Conservation (phyloP, 2,329 filamentous ascomycete genomes). For the Albophoma yamanashiensis region DNA sequence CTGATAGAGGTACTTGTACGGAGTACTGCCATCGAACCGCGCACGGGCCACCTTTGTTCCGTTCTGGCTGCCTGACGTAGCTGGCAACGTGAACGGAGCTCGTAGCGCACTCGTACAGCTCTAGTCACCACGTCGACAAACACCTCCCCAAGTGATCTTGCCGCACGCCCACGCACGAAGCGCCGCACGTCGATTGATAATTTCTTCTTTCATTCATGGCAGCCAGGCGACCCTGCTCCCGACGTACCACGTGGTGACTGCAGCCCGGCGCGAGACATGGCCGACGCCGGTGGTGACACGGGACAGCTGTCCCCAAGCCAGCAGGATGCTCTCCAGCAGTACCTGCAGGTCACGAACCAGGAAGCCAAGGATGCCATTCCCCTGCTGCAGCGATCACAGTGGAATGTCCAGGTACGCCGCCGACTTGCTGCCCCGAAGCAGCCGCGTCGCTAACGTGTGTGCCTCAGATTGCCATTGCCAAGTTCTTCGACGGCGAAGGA, state of each 20-base stretch:
- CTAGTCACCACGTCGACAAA: not conserved
- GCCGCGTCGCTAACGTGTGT: not conserved
- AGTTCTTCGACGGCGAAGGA: constrained; percentile 95
- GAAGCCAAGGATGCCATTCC: constrained; percentile 65
- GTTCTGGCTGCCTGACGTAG: not conserved
- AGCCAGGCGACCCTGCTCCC: not conserved
- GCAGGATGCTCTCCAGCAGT: constrained; percentile 78
- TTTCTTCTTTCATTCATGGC: not conserved
- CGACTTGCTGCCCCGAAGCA: not conserved
- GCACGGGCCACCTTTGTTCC: not conserved
- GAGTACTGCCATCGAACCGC: too few relatives aligned
- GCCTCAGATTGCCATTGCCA: constrained; percentile 81
- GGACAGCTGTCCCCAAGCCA: constrained; percentile 65
- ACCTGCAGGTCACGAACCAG: constrained; percentile 79
- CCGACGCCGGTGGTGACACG: constrained; percentile 37
- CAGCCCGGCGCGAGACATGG: constrained; percentile 14
- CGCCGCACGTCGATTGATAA: not conserved
- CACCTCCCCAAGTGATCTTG: too few relatives aligned
- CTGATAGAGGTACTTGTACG: too few relatives aligned
- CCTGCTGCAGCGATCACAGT: constrained; percentile 76
- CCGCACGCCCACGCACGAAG: not conserved
- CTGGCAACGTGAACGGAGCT: not conserved
- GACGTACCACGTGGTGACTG: not conserved
- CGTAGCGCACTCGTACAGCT: not conserved
- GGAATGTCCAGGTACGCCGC: constrained; percentile 73